Base-by-base conservation (phyloP, 2,329 filamentous ascomycete genomes). In the Alternaria brassicae region DNA sequence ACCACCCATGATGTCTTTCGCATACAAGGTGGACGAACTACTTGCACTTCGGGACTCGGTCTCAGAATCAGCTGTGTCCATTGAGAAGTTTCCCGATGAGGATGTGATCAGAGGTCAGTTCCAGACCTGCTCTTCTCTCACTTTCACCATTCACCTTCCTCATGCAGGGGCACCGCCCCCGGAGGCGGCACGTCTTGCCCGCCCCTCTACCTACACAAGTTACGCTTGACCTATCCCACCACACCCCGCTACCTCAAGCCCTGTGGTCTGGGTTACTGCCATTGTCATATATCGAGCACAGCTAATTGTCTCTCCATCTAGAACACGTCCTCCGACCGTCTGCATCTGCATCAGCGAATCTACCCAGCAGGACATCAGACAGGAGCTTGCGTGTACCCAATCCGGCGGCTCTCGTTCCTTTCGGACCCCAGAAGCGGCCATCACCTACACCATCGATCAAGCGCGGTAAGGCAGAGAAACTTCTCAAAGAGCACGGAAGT, bases 401-500 rank as follows among this genome's bases (percentile, higher is more conserved):
- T 23, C 66, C 62, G 21, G 63, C 68, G 27, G 56, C 60, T 23
- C 44, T 67, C 39, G 60, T 58, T 25, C 51, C 62, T 41, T 49
- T 62, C 32, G 64, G 65, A 19, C 54, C 69, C 17, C 61, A 69
- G 49, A 80, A 79, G 66, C 74, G 74, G 30, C 79, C 78, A 6
- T 84, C 82, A 3, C 82, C 82, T 13, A 81, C 81, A 2, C 81
- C 82, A 12, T 84, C 82, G 1, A 70, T 84, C 69, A 83, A 83
- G 72, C 78, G 79, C 40, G 80, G 79, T 53, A 83, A 82, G 62
- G 81, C 79, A 12, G 81, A 83, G 66, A 78, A 76, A 40, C 78
- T 84, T 40, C 79, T 84, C 68, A 82, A 83, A 62, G 79, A 81
- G 60, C 82, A 84, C 73, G 82, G 82, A 53, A 84, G 82, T 36